phyloP scores from a whole-genome alignment of 2,329 filamentous ascomycete genomes.

The Botrytis squamosa region DNA sequence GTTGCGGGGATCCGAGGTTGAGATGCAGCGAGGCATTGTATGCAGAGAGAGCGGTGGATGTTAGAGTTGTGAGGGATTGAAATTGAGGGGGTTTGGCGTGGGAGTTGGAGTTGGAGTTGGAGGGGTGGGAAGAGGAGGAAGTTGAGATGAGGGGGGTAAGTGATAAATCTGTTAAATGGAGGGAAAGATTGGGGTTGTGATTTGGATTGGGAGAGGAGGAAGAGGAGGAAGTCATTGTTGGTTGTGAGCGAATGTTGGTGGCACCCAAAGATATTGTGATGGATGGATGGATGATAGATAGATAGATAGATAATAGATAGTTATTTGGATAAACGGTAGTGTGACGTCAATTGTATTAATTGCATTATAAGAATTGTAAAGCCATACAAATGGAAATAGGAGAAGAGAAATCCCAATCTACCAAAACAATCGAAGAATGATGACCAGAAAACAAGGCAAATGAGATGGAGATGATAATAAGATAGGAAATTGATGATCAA shows the following conservation, averaged over 20 bases:
- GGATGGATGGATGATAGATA: background rate
- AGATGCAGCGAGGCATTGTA: slow-evolving; percentile 54
- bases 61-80: slow-evolving; percentile 52
- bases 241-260: background rate
- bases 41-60: slow-evolving; percentile 52
- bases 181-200: slow-evolving; percentile 26
- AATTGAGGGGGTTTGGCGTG: slow-evolving; percentile 33
- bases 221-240: slow-evolving; percentile 5
- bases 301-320: no score
- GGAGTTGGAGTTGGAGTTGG: slow-evolving; percentile 13
- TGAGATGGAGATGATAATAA: background rate
- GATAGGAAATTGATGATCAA: slow-evolving; percentile 11
- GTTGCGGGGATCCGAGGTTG: slow-evolving; percentile 52
- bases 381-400: background rate
- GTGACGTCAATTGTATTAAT: background rate
- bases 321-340: background rate
- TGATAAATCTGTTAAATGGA: slow-evolving; percentile 52
- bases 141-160: slow-evolving; percentile 56
- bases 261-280: background rate
- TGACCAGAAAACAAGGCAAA: background rate
- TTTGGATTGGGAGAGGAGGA: background rate
- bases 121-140: slow-evolving; percentile 33
- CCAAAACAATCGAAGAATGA: background rate
- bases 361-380: background rate
- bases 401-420: background rate